phyloP scores from a whole-genome alignment of 306 rosid species.

The Hylodesmum podocarpum region DNA sequence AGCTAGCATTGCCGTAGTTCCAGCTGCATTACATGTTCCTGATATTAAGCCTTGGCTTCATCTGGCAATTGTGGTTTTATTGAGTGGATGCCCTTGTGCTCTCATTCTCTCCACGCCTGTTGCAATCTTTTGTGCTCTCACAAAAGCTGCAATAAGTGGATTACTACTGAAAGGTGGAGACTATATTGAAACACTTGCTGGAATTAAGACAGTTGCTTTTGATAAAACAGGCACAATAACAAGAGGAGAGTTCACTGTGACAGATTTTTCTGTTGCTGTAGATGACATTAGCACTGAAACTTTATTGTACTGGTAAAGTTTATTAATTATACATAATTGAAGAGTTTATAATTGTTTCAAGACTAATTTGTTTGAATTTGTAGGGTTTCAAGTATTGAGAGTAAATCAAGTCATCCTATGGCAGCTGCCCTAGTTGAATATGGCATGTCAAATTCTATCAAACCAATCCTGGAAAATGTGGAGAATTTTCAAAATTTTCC shows the following conservation, averaged over 20 bases:
- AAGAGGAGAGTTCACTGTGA: constrained; percentile 72
- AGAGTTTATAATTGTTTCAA: background rate
- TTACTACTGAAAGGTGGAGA: constrained; percentile 89
- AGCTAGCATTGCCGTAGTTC: constrained; percentile 56
- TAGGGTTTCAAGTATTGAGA: constrained; percentile 91
- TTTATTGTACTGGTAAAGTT: constrained; percentile 68
- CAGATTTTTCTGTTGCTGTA: constrained; percentile 45
- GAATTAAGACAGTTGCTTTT: constrained; percentile 66
- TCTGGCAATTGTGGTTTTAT: constrained; percentile 76
- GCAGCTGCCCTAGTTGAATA: constrained; percentile 74
- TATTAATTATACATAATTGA: background rate
- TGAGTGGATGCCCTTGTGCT: constrained; percentile 95
- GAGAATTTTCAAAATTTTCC: constrained; percentile 73
- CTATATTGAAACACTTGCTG: constrained; percentile 68
- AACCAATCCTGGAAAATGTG: constrained; percentile 73
- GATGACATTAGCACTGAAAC: constrained; percentile 52
- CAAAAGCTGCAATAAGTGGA: constrained; percentile 82
- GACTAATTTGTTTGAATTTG: constrained; percentile 7
- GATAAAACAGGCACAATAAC: constrained; percentile 95
- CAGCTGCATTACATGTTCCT: constrained; percentile 52
- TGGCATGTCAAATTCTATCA: constrained; percentile 54
- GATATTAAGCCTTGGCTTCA: constrained; percentile 65
- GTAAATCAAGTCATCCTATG: constrained; percentile 97
- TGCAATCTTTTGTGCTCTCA: constrained; percentile 81
- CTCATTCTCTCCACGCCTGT: constrained; percentile 92